Percentiles rank a stretch among this genome's conserved stretches.
Conservation (phyloP, 306 rosid genomes). For the Crataegus laevigata region DNA sequence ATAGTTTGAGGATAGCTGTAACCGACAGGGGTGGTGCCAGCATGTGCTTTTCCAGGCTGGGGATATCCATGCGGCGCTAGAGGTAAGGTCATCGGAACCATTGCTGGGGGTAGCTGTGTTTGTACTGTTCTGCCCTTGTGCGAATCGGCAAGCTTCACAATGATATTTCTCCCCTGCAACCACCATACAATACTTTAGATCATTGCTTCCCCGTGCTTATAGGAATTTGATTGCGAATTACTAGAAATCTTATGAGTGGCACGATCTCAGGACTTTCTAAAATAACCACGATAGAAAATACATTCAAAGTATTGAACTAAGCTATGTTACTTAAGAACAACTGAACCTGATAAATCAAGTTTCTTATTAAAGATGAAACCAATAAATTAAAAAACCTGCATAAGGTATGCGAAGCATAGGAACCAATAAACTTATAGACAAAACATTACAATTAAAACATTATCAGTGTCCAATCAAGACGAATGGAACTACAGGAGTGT, state of each 20-base stretch:
- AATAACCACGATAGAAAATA: neutral
- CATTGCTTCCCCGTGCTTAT: neutral
- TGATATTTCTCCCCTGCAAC: constrained; percentile 63
- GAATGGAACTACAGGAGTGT: no score
- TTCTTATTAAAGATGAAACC: no score
- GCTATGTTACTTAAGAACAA: no score
- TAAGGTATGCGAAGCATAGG: neutral
- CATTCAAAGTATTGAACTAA: neutral
- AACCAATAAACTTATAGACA: no score
- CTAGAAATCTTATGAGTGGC: neutral
- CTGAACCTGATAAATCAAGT: neutral
- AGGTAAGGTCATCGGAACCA: constrained; percentile 48
- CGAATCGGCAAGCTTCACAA: constrained; percentile 67
- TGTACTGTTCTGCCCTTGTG: constrained; percentile 53
- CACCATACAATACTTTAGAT: constrained; percentile 8
- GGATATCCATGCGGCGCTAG: constrained; percentile 40
- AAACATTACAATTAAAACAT: no score
- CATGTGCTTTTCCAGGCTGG: constrained; percentile 52
- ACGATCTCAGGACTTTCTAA: neutral
- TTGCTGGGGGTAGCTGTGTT: constrained; percentile 31
- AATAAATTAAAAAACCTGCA: no score
- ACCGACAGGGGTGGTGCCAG: constrained; percentile 26
- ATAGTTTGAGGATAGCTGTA: constrained; percentile 50
- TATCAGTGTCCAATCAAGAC: neutral
- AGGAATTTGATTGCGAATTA: neutral